Base-by-base conservation (phyloP, 257 asterid genomes). In the Scutellaria minor region DNA sequence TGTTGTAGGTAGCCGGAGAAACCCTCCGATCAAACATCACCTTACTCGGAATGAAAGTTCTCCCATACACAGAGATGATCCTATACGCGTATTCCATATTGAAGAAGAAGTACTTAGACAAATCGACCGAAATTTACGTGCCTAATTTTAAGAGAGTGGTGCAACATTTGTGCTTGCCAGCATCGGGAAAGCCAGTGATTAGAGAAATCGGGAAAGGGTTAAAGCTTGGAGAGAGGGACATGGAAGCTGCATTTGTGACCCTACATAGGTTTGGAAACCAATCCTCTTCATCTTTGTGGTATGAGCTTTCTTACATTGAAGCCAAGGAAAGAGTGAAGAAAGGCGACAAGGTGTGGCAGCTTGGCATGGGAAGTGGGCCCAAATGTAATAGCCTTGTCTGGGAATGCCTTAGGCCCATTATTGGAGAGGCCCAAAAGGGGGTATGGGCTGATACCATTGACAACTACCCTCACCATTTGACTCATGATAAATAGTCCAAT, bases 331-430 rank as follows among this genome's bases (percentile, higher is more conserved):
- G 85, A 50, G 81, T 93, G 1, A 78, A 84, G 78, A 71, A 81
- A 71, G 93, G 97, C 27, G 97, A 89, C 52, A 78, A 13, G 40
- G 91, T 94, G 3, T 86, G 90, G 95, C 90, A 83, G 44, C 61
- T 91, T 66, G 97, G 97, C 2, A 78, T 94, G 88, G 96, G 96
- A 3, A 93, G 83, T 78, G 97, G 98, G 76, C 90, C 89, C 7
- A 89, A 91, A 62, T 88, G 95, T 22, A 83, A 12, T 47, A 91
- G 89, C 64, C 22, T 89, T 64, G 84, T 89, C 0, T 88, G 89
- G 91, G 86, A 91, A 69, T 88, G 91, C 39, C 15, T 70, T 35
- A 75, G 85, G 87, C 87, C 89, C 65, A 88, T 86, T 68, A 0
- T 14, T 0, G 75, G 80, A 1, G 90, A 84, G 78, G 90, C 90